A percentile compares a stretch with the other conserved stretches of the same genome.
These are phyloP conservation scores for Gomphus bonarii DNA, from an alignment of 1,284 basidiomycete species.

Conservation along the genomic window DNA sequence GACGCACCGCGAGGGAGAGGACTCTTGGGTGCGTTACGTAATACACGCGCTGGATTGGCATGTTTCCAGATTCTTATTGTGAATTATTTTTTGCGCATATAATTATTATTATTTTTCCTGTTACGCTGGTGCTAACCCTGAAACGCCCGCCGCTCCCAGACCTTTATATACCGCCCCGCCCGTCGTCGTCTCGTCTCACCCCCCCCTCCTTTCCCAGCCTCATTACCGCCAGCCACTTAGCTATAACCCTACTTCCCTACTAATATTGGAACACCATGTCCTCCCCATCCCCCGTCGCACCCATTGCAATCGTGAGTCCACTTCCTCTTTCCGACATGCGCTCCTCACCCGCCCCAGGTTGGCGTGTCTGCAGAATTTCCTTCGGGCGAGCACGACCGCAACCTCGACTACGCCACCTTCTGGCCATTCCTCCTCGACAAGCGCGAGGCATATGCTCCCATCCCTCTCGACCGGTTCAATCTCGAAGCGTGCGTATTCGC, in stretches of 20 bases:
- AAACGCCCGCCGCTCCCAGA: not conserved
- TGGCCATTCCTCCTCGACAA: constrained; percentile 27
- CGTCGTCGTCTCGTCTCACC: not conserved
- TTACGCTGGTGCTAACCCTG: not conserved
- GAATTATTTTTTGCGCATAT: not conserved
- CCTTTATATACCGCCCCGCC: not conserved
- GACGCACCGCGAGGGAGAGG: not conserved
- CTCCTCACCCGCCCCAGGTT: constrained; percentile 11
- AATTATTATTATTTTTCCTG: not conserved
- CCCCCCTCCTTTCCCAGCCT: not conserved
- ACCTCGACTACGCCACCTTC: constrained; percentile 27
- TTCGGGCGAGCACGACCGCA: constrained; percentile 20
- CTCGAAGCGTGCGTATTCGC: constrained; percentile 20
- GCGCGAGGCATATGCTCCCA: constrained; percentile 25
- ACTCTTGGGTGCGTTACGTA: not conserved
- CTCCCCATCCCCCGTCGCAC: not conserved
- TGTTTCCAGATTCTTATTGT: not conserved
- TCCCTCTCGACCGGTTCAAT: constrained; percentile 26
- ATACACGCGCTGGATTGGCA: not conserved
- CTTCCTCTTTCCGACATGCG: too few species aligned
- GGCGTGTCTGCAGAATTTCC: constrained; percentile 31
- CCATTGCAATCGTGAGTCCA: not conserved
- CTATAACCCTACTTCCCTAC: not conserved
- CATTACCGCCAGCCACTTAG: not conserved
- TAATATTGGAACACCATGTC: not conserved